Evolutionary conservation across 805 yeast species (phyloP), one percentile per base, ranked within the genome.

Genomic region (Komagataella pastoris): DNA sequence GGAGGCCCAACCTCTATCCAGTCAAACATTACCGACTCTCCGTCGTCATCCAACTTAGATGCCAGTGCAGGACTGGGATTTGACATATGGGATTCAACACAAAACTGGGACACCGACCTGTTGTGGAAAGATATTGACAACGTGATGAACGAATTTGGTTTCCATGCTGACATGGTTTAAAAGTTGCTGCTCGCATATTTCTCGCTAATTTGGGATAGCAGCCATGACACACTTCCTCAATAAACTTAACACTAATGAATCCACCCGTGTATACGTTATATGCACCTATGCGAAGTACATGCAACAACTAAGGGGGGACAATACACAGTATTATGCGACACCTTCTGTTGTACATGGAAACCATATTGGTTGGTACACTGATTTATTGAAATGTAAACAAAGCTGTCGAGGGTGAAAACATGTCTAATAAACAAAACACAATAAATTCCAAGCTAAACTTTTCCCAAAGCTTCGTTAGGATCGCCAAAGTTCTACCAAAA

Each of bases 101-200:
- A 54, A 14, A 51, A 49, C 45, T 65, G 75, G 62, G 80, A 77
- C 57, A 73, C 76, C 21, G 85, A 77, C 50, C 57, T 77, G 54
- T 68, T 81, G 19, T 83, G 85, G 89, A 85, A 83, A 60, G 95
- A 88, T 61, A 90, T 88, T 24, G 95, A 88, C 56, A 74, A 87
- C 49, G 85, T 88, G 53, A 87, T 88, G 96, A 87, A 85, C 61
- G 95, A 88, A 61, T 88, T 88, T 66, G 97, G 96, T 4, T 88
- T 88, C 69, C 87, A 85, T 57, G 81, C 88, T 3, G 73, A 72
- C 40, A 30, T 30, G 40, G 40, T 30, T 14, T 30, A 30, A 30
- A 8, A 30, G 14, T 12, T 10, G 10, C 40, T 8, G 5, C 10
- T 30, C 14, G 6, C 7, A 3, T 30, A 10, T 30, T 30, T 3